phyloP scores from a whole-genome alignment of 1,284 basidiomycete genomes.

The Ustilago cynodontis region DNA sequence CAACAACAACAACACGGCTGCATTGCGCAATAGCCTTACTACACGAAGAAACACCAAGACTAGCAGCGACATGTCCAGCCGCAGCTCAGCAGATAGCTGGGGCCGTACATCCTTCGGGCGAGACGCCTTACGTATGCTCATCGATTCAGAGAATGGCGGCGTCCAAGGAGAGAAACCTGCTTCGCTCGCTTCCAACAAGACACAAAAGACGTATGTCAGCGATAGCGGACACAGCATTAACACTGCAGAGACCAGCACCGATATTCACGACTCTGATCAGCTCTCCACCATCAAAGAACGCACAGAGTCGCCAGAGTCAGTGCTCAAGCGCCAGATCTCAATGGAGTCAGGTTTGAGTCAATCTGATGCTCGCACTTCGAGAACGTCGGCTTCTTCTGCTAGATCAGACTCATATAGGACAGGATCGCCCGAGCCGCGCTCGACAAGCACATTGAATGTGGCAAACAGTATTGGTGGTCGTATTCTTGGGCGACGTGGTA shows the following conservation, averaged over 20 bases:
- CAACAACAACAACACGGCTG: neutral
- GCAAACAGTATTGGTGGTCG: neutral
- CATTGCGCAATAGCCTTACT: slow-evolving; percentile 3
- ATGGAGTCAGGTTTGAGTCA: slow-evolving; percentile 18
- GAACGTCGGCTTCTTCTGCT: slow-evolving; percentile 21
- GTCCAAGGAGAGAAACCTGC: slow-evolving; percentile 4
- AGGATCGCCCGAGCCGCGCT: slow-evolving; percentile 7
- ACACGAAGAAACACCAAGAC: slow-evolving; percentile 28
- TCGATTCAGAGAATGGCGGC: slow-evolving; percentile 18
- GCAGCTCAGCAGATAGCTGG: slow-evolving; percentile 46
- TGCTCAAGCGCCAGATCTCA: slow-evolving; percentile 25
- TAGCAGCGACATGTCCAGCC: slow-evolving; percentile 29
- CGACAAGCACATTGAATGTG: neutral
- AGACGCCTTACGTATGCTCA: slow-evolving; percentile 20
- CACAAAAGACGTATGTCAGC: slow-evolving; percentile 22
- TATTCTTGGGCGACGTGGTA: neutral
- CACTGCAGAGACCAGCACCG: slow-evolving; percentile 43
- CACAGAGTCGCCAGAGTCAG: slow-evolving; percentile 34
- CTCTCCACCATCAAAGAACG: slow-evolving; percentile 44
- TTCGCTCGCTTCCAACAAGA: slow-evolving; percentile 25
- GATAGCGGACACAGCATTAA: slow-evolving; percentile 46
- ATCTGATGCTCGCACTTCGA: slow-evolving; percentile 11
- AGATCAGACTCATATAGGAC: slow-evolving; percentile 4
- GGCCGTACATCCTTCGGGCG: slow-evolving; percentile 22
- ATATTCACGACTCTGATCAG: slow-evolving; percentile 40